Conservation (phyloP, 2,329 filamentous ascomycete genomes). For the Dothideomycetidae sp. region DNA sequence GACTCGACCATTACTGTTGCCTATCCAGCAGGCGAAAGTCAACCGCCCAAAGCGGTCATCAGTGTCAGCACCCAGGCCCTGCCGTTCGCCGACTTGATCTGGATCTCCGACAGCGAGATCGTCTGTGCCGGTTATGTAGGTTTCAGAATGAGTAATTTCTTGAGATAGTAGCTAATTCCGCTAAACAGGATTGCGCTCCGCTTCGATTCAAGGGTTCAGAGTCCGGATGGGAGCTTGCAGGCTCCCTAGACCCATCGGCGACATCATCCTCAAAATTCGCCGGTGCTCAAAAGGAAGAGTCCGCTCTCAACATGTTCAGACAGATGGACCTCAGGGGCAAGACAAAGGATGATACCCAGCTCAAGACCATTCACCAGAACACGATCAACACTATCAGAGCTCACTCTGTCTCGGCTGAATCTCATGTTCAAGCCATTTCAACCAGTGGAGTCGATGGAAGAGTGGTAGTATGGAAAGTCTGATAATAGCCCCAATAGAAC, state of each 20-base stretch:
- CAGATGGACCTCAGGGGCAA: constrained; percentile 99
- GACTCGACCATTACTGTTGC: constrained; percentile 95
- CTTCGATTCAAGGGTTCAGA: constrained; percentile 74
- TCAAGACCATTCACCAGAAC: constrained; percentile 94
- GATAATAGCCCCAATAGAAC: too few species aligned
- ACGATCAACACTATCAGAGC: constrained; percentile 74
- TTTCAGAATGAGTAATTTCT: too few species aligned
- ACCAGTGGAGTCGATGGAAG: constrained; percentile 39
- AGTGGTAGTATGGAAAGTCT: constrained; percentile 35
- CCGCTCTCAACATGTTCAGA: constrained; percentile 91
- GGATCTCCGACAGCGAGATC: constrained; percentile 84
- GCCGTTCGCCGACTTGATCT: constrained; percentile 84
- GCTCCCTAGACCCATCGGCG: constrained; percentile 57
- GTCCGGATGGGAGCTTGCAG: constrained; percentile 68
- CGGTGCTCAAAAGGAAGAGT: constrained; percentile 61
- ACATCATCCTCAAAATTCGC: constrained; percentile 13
- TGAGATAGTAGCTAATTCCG: neutral
- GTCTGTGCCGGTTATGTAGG: constrained; percentile 78
- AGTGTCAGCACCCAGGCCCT: constrained; percentile 80
- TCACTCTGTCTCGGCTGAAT: constrained; percentile 44
- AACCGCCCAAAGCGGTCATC: constrained; percentile 78
- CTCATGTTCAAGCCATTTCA: constrained; percentile 60
- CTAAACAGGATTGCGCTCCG: constrained; percentile 53
- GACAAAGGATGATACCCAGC: constrained; percentile 75
- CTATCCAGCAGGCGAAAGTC: constrained; percentile 81